These are phyloP conservation scores for Herpetospermum pedunculosum DNA, from an alignment of 306 rosid species.

Conservation along the genomic window DNA sequence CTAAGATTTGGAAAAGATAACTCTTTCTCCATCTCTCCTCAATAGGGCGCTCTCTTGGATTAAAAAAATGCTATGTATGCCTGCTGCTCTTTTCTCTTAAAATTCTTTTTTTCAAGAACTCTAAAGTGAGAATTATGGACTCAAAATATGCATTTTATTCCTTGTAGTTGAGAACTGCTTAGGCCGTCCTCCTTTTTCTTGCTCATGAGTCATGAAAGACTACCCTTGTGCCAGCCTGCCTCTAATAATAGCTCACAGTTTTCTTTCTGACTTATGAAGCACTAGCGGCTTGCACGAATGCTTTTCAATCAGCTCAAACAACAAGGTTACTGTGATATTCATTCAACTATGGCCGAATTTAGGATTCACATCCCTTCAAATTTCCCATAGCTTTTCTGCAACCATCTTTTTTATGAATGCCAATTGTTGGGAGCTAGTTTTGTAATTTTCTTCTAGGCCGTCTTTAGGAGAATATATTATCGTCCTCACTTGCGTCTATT, in stretches of 20 bases:
- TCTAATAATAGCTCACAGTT: background rate
- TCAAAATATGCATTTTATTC: background rate
- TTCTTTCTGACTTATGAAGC: background rate
- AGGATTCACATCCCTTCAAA: background rate
- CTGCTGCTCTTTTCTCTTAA: background rate
- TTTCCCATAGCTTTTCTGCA: background rate
- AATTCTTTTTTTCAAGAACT: background rate
- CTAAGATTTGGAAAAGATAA: background rate
- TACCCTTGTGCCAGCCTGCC: background rate
- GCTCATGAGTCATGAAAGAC: background rate
- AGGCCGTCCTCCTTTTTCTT: background rate
- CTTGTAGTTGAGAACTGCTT: background rate
- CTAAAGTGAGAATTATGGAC: background rate
- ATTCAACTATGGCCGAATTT: background rate
- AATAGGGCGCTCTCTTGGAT: background rate
- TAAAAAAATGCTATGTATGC: background rate
- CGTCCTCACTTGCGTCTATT: background rate
- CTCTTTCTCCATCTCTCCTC: background rate
- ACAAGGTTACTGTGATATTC: background rate
- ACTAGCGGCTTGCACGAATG: background rate
- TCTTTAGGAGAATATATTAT: background rate
- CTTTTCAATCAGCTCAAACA: background rate
- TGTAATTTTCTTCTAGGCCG: background rate
- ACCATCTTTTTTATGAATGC: background rate
- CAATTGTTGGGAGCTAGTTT: background rate